phyloP scores from a whole-genome alignment of 2,329 filamentous ascomycete species.

The Epichloe sylvatica region DNA sequence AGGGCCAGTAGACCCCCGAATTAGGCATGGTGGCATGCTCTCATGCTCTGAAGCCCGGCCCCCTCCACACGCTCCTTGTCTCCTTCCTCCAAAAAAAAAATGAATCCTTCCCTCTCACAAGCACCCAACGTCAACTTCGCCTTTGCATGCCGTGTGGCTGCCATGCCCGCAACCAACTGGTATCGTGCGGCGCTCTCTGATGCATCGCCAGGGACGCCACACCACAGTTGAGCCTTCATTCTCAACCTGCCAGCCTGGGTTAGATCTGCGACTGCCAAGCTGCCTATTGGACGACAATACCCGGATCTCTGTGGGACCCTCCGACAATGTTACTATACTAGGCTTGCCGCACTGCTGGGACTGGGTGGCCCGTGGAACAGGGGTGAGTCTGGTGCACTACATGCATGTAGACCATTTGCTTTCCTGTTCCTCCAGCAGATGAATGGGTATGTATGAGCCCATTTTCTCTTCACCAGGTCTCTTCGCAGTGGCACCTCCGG shows the following conservation, averaged over 20 bases:
- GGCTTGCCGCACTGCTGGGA: slow-evolving; percentile 5
- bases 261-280: slow-evolving; percentile 1
- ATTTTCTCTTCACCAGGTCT: neutral
- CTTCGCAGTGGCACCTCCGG: neutral
- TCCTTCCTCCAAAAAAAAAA: too few relatives aligned
- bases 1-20: neutral
- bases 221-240: neutral
- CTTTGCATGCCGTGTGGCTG: neutral
- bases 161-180: neutral
- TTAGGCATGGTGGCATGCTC: neutral
- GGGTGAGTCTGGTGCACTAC: neutral
- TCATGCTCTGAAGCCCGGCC: neutral
- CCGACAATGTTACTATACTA: slow-evolving; percentile 2
- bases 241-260: neutral
- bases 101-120: neutral
- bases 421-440: neutral
- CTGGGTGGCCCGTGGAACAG: neutral
- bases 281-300: neutral
- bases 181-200: neutral
- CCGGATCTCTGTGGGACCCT: slow-evolving; percentile 1
- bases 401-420: neutral
- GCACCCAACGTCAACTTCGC: neutral
- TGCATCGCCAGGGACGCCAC: neutral
- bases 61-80: neutral
- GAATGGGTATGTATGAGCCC: neutral